These are phyloP conservation scores for Candida boleticola DNA, from an alignment of 805 yeast species.

Conservation along the genomic window DNA sequence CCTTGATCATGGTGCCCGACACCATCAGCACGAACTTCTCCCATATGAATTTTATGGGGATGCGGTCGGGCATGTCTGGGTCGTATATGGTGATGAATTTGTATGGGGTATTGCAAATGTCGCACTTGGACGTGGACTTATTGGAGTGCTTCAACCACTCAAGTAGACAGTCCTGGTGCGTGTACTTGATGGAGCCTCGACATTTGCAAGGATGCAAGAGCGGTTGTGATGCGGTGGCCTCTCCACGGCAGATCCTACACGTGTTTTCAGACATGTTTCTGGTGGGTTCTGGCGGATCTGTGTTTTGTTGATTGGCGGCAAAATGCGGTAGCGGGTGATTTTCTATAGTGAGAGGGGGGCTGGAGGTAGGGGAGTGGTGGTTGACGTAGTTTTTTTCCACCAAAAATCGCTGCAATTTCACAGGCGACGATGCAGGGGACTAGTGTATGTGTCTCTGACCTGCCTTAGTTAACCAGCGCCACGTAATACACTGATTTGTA, in stretches of 20 bases:
- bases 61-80: conserved; percentile 58
- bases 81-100: conserved; percentile 64
- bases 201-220: conserved; percentile 91
- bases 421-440: too few species aligned
- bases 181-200: conserved; percentile 87
- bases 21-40: conserved; percentile 28
- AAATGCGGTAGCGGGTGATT: too few species aligned
- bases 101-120: conserved; percentile 80
- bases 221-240: conserved; percentile 75
- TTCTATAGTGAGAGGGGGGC: too few species aligned
- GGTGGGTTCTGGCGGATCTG: too few species aligned
- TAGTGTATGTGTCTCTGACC: too few species aligned
- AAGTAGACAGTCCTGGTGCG: conserved; percentile 86
- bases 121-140: conserved; percentile 66
- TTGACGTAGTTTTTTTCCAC: too few species aligned
- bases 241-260: conserved; percentile 94
- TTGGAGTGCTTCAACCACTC: conserved; percentile 81
- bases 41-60: conserved; percentile 55
- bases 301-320: too few species aligned
- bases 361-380: too few species aligned
- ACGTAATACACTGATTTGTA: too few species aligned
- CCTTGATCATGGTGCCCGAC: conserved; percentile 13
- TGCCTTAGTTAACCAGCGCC: too few species aligned
- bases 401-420: too few species aligned
- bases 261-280: conserved; percentile 39